Conservation (phyloP, 2,329 filamentous ascomycete species). For the Huntiella abstrusa region DNA sequence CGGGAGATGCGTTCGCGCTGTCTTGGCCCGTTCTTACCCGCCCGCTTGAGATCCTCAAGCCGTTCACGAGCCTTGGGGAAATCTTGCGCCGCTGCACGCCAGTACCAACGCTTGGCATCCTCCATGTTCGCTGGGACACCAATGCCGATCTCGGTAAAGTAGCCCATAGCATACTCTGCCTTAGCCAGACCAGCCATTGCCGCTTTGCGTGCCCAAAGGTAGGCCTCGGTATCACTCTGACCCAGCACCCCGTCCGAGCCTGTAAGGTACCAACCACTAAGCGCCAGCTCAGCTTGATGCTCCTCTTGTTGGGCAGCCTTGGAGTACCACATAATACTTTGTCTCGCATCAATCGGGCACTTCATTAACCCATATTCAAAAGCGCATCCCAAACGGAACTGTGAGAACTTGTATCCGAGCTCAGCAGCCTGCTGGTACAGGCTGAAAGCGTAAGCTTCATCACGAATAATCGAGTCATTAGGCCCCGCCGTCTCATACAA, state of each 20-base stretch:
- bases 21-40: constrained; percentile 53
- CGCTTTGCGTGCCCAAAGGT: constrained; percentile 90
- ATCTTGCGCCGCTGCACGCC: constrained; percentile 91
- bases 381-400: constrained; percentile 72
- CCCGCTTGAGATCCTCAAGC: constrained; percentile 75
- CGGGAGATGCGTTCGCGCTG: constrained; percentile 63
- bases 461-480: constrained; percentile 57
- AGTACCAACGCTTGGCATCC: constrained; percentile 97
- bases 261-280: constrained; percentile 89
- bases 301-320: constrained; percentile 81
- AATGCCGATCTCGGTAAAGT: constrained; percentile 91
- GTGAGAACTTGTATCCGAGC: constrained; percentile 85
- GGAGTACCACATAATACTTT: constrained; percentile 87
- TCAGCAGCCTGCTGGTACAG: constrained; percentile 75
- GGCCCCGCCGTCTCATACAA: constrained; percentile 43
- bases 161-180: constrained; percentile 85
- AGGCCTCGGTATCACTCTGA: constrained; percentile 89
- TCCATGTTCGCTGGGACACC: constrained; percentile 72
- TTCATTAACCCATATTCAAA: constrained; percentile 81
- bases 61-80: constrained; percentile 85
- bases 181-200: constrained; percentile 75
- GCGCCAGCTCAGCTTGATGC: constrained; percentile 72
- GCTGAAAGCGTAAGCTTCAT: constrained; percentile 62
- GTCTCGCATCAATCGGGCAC: constrained; percentile 61
- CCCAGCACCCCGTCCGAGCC: constrained; percentile 72